phyloP scores from a whole-genome alignment of 441 rosid genomes.

The Euphorbia corollata region DNA sequence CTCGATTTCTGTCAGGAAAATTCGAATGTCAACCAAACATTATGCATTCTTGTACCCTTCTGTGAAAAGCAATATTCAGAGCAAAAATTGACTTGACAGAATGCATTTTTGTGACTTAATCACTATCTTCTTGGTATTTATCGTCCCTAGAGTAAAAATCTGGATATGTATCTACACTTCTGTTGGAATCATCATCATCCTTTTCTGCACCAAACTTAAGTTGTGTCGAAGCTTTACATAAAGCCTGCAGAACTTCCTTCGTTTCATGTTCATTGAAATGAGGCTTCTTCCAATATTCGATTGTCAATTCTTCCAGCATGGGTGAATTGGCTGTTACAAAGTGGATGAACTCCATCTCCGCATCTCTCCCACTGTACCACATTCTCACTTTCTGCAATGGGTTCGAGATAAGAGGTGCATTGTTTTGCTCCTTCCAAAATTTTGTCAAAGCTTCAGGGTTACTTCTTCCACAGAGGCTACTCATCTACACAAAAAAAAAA shows the following conservation, averaged over 20 bases:
- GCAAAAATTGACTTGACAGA: no score
- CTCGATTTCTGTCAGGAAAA: no score
- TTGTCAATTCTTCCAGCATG: slow-evolving; percentile 1
- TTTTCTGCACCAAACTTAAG: not conserved
- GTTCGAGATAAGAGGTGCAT: slow-evolving; percentile 2
- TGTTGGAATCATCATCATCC: not conserved
- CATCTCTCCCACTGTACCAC: not conserved
- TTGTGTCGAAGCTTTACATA: not conserved
- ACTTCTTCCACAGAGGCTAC: no score
- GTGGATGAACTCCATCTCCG: slow-evolving; percentile 3
- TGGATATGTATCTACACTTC: slow-evolving; percentile 11
- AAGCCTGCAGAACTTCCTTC: not conserved
- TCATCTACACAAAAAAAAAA: not conserved
- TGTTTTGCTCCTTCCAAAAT: slow-evolving; percentile 20
- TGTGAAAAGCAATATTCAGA: no score
- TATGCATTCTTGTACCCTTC: no score
- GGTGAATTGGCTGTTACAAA: slow-evolving; percentile 17
- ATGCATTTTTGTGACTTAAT: no score
- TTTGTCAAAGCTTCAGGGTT: slow-evolving; percentile 6
- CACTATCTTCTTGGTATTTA: no score
- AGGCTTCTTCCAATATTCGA: slow-evolving; percentile 3
- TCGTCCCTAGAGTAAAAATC: not conserved
- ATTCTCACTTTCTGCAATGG: slow-evolving; percentile 12
- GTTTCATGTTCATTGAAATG: slow-evolving; percentile 1
- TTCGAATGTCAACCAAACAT: no score